Conservation (phyloP, 805 yeast genomes). For the Myxozyma sirexii region DNA sequence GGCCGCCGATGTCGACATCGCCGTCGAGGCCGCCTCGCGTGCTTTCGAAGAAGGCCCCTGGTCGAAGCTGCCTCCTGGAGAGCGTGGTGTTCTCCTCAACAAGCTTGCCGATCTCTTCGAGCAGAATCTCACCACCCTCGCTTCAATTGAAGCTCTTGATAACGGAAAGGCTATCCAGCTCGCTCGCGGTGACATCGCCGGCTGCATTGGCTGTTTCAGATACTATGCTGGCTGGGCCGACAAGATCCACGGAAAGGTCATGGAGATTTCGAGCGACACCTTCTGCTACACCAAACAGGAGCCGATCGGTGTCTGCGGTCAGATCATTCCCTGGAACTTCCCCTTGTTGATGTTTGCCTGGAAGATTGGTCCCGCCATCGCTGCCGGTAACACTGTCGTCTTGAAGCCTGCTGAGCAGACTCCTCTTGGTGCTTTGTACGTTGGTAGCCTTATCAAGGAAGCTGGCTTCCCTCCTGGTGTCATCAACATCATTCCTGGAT, state of each 20-base stretch:
- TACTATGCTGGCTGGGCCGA: constrained; percentile 93
- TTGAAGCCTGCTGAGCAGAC: constrained; percentile 91
- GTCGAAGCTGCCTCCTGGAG: constrained; percentile 69
- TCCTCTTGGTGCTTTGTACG: constrained; percentile 82
- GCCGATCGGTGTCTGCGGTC: constrained; percentile 94
- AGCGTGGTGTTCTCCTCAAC: constrained; percentile 62
- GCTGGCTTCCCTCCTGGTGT: constrained; percentile 95
- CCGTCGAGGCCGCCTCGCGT: constrained; percentile 79
- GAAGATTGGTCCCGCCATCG: constrained; percentile 92
- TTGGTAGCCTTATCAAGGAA: constrained; percentile 67
- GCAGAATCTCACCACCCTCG: constrained; percentile 67
- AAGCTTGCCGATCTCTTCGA: constrained; percentile 81
- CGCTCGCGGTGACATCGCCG: constrained; percentile 70
- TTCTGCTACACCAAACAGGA: constrained; percentile 81
- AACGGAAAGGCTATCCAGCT: constrained; percentile 77
- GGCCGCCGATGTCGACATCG: constrained; percentile 76
- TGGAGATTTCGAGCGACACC: constrained; percentile 74
- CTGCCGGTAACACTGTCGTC: constrained; percentile 86
- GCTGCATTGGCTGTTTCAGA: constrained; percentile 69
- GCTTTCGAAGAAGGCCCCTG: constrained; percentile 71
- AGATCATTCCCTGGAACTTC: constrained; percentile 96
- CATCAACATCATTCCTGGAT: constrained; percentile 82
- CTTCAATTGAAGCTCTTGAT: constrained; percentile 82
- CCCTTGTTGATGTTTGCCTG: constrained; percentile 92
- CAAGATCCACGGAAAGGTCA: constrained; percentile 73